phyloP scores from a whole-genome alignment of 352 stramenopile genomes.

The Pythium aquatile region DNA sequence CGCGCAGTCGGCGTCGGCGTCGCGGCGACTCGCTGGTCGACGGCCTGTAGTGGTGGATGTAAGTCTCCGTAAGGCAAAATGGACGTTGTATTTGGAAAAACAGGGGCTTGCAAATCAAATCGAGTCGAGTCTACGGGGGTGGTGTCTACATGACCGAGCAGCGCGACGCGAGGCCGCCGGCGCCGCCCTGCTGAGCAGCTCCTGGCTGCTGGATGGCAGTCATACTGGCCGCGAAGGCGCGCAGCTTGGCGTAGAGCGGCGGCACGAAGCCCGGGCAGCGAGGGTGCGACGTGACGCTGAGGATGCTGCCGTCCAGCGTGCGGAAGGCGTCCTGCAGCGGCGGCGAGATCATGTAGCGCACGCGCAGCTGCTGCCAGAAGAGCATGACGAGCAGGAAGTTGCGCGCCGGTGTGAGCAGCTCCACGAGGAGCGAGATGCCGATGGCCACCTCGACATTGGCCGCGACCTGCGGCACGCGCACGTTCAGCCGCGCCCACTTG shows the following conservation, averaged over 20 bases:
- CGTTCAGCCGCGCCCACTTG: conserved; percentile 85
- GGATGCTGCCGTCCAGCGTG: conserved; percentile 58
- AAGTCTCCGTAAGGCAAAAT: neutral
- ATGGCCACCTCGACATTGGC: conserved; percentile 84
- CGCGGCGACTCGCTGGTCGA: conserved; percentile 18
- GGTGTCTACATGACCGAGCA: conserved; percentile 72
- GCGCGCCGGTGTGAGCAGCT: conserved; percentile 78
- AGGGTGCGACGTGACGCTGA: conserved; percentile 62
- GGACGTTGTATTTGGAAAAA: conserved; percentile 1
- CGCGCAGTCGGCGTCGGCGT: conserved; percentile 23
- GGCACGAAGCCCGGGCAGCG: conserved; percentile 59
- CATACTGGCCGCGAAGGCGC: conserved; percentile 70
- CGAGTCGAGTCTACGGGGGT: neutral
- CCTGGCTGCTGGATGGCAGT: conserved; percentile 49
- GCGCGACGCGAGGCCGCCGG: conserved; percentile 34
- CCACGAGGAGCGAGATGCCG: conserved; percentile 72
- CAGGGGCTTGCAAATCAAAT: neutral
- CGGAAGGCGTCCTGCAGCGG: conserved; percentile 84
- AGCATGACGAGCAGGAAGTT: conserved; percentile 87
- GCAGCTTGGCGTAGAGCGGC: conserved; percentile 63
- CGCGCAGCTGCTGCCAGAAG: conserved; percentile 89
- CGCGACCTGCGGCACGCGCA: conserved; percentile 71
- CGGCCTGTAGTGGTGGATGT: conserved; percentile 11
- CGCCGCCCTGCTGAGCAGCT: conserved; percentile 18
- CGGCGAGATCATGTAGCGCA: conserved; percentile 91